Conservation (phyloP, 1,284 basidiomycete species). For the Cystobasidiaceae sp. region DNA sequence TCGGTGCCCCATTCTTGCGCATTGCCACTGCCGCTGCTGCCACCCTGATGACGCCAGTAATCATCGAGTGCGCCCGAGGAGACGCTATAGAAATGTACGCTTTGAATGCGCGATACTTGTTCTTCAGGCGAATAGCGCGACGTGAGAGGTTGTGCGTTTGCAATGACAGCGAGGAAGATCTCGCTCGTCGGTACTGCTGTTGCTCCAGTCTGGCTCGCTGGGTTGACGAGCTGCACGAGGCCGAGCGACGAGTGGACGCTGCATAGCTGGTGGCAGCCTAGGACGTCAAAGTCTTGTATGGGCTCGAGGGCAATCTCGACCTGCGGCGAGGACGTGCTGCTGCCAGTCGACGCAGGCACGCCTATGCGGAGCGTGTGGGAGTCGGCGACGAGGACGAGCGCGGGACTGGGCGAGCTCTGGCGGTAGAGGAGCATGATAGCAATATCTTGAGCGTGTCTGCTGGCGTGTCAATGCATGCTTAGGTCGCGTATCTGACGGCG, state of each 20-base stretch:
- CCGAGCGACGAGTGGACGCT: conserved; percentile 25
- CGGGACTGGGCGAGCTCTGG: background rate
- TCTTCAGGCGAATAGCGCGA: conserved; percentile 35
- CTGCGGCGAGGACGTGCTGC: background rate
- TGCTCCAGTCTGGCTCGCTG: conserved; percentile 54
- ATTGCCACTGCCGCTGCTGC: too few species aligned
- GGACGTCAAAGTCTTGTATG: conserved; percentile 18
- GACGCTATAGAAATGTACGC: conserved; percentile 51
- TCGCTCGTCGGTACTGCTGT: conserved; percentile 51
- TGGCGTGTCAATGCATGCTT: too few species aligned
- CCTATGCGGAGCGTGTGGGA: conserved; percentile 8
- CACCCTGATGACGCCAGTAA: too few species aligned
- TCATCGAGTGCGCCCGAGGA: conserved; percentile 49
- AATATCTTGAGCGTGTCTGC: too few species aligned
- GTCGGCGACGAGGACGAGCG: conserved; percentile 20
- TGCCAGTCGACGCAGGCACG: background rate
- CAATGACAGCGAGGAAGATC: conserved; percentile 70
- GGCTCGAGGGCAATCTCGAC: conserved; percentile 15
- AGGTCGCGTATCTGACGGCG: too few species aligned
- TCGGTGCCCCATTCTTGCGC: conserved; percentile 26
- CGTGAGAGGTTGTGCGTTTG: conserved; percentile 69
- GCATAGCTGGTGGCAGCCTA: background rate
- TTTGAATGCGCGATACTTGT: conserved; percentile 48
- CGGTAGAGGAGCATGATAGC: conserved; percentile 1
- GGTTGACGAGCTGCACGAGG: conserved; percentile 19